Conservation (phyloP, 805 yeast genomes). For the Wickerhamiella sergipiensis region DNA sequence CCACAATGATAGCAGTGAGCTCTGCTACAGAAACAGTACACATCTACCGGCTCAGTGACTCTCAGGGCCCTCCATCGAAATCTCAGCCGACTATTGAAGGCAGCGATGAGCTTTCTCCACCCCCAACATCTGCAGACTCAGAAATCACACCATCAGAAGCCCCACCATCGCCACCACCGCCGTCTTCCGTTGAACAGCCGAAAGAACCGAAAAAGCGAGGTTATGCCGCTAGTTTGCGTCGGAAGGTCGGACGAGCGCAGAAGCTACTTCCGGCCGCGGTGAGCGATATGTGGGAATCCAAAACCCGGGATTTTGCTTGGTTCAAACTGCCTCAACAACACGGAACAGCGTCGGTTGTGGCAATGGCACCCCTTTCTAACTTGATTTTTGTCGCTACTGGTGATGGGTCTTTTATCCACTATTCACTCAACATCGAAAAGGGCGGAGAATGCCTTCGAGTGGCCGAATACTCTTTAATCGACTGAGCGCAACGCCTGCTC, state of each 20-base stretch:
- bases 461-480: slow-evolving; percentile 34
- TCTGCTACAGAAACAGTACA: slow-evolving; percentile 89
- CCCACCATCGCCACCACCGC: background rate
- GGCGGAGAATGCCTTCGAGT: slow-evolving; percentile 87
- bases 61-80: background rate
- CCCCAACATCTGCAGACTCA: background rate
- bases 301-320: slow-evolving; percentile 77
- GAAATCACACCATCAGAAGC: background rate
- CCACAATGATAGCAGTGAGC: slow-evolving; percentile 62
- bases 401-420: slow-evolving; percentile 69
- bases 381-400: slow-evolving; percentile 49
- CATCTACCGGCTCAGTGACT: slow-evolving; percentile 58
- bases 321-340: slow-evolving; percentile 46
- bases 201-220: background rate
- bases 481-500: background rate
- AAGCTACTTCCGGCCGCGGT: slow-evolving; percentile 72
- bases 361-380: slow-evolving; percentile 23
- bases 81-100: background rate
- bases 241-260: slow-evolving; percentile 44
- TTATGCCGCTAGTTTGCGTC: slow-evolving; percentile 1
- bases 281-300: slow-evolving; percentile 71
- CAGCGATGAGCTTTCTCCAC: background rate
- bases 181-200: background rate
- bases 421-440: slow-evolving; percentile 67
- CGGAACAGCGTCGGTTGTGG: slow-evolving; percentile 25